phyloP scores from a whole-genome alignment of 805 yeast species.

The Candida cerambycidarum region DNA sequence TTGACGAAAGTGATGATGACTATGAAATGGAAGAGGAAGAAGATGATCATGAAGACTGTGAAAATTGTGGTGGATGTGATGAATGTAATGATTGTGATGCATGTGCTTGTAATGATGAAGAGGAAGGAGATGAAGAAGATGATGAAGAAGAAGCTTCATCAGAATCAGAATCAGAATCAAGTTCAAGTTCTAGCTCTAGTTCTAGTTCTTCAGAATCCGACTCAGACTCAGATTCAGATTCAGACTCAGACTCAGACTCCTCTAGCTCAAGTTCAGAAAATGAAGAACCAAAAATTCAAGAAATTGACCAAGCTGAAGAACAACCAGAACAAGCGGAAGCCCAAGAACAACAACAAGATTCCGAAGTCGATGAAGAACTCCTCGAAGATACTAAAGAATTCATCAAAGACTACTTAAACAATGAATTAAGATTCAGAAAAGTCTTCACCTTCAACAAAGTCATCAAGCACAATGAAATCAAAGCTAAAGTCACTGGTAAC shows the following conservation, averaged over 20 bases:
- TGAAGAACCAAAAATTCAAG: slow-evolving; percentile 7
- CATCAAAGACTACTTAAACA: slow-evolving; percentile 36
- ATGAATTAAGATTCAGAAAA: slow-evolving; percentile 42
- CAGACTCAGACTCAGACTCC: slow-evolving; percentile 12
- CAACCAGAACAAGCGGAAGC: slow-evolving; percentile 10
- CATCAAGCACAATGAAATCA: slow-evolving; percentile 36
- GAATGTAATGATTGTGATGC: slow-evolving; percentile 7
- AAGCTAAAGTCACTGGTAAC: slow-evolving; percentile 37
- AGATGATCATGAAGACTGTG: slow-evolving; percentile 14
- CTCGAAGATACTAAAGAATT: slow-evolving; percentile 39
- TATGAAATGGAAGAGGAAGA: slow-evolving; percentile 20
- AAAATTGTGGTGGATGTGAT: slow-evolving; percentile 10
- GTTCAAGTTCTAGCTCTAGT: background rate
- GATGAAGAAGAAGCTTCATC: slow-evolving; percentile 9
- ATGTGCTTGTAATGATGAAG: slow-evolving; percentile 14
- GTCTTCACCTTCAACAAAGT: slow-evolving; percentile 42
- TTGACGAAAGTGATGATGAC: slow-evolving; percentile 22
- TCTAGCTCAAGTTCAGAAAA: slow-evolving; percentile 17
- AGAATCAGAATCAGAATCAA: background rate
- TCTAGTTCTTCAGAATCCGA: slow-evolving; percentile 6
- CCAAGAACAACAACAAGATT: too few relatives aligned
- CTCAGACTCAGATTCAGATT: slow-evolving; percentile 5
- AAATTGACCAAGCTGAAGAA: slow-evolving; percentile 16
- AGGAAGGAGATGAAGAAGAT: slow-evolving; percentile 13
- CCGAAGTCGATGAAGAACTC: slow-evolving; percentile 35